Percentiles rank a stretch among this genome's conserved stretches.
These are phyloP conservation scores for Cicer cuneatum DNA, from an alignment of 306 rosid genomes.

Conservation along the genomic window DNA sequence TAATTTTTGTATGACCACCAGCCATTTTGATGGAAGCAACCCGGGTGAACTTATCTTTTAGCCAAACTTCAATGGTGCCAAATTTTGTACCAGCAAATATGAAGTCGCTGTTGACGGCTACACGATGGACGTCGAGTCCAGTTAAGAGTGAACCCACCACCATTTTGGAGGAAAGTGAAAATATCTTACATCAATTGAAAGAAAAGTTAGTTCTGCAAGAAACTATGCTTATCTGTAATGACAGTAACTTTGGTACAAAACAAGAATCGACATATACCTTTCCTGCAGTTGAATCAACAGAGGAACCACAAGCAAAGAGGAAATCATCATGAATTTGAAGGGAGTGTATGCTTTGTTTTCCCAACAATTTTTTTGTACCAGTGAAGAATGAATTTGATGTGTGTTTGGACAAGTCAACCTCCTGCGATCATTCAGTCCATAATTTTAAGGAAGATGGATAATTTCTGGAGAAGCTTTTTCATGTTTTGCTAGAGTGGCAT, in stretches of 20 bases:
- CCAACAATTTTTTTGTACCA: conserved; percentile 76
- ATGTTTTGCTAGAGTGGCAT: conserved; percentile 11
- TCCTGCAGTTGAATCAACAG: conserved; percentile 74
- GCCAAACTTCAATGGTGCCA: conserved; percentile 84
- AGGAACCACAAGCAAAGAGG: conserved; percentile 76
- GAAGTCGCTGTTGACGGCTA: conserved; percentile 71
- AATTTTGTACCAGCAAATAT: conserved; percentile 77
- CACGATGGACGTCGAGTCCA: conserved; percentile 71
- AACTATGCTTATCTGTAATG: background rate
- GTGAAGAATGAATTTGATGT: conserved; percentile 74
- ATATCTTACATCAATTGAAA: conserved; percentile 49
- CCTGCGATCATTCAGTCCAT: conserved; percentile 57
- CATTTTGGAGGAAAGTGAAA: conserved; percentile 70
- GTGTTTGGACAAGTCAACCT: conserved; percentile 68
- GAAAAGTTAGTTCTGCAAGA: conserved; percentile 13
- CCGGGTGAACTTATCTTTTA: conserved; percentile 61
- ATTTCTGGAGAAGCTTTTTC: conserved; percentile 27
- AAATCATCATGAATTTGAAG: conserved; percentile 70
- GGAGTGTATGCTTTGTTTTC: conserved; percentile 79
- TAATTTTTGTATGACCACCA: conserved; percentile 70
- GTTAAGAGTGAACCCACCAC: conserved; percentile 71
- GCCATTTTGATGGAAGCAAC: conserved; percentile 74
- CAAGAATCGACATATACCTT: conserved; percentile 58
- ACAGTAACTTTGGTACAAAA: conserved; percentile 19
- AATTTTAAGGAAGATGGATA: conserved; percentile 32